These are phyloP conservation scores for Cercis canadensis DNA, from an alignment of 306 rosid species.

Conservation along the genomic window DNA sequence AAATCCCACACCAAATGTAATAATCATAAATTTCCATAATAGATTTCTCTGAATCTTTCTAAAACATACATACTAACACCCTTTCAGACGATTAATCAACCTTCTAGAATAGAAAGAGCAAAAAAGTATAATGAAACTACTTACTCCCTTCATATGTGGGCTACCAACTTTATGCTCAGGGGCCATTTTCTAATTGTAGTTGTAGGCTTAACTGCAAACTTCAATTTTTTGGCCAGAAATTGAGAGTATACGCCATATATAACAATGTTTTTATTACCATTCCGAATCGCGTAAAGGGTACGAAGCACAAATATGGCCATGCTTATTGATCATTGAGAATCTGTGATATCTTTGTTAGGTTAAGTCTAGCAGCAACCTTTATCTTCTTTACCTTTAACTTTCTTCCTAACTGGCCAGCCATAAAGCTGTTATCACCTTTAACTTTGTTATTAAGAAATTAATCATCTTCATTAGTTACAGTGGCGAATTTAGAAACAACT, in stretches of 20 bases:
- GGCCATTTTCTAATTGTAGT: not conserved
- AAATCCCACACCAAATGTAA: too few species aligned
- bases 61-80: too few species aligned
- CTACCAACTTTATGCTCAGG: not conserved
- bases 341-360: not conserved
- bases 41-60: too few species aligned
- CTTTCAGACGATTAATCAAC: too few species aligned
- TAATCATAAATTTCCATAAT: too few species aligned
- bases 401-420: not conserved
- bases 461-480: too few species aligned
- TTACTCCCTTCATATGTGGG: conserved; percentile 3
- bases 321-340: not conserved
- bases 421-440: not conserved
- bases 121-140: not conserved
- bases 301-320: not conserved
- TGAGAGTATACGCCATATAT: not conserved
- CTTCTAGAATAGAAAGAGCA: not conserved
- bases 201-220: not conserved
- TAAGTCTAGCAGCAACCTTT: not conserved
- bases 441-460: not conserved
- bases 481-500: too few species aligned
- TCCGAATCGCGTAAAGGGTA: not conserved
- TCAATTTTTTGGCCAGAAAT: not conserved
- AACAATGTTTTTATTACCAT: not conserved
- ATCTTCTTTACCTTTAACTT: not conserved